Base-by-base conservation (phyloP, 805 yeast genomes). In the Saccharomyces eubayanus region DNA sequence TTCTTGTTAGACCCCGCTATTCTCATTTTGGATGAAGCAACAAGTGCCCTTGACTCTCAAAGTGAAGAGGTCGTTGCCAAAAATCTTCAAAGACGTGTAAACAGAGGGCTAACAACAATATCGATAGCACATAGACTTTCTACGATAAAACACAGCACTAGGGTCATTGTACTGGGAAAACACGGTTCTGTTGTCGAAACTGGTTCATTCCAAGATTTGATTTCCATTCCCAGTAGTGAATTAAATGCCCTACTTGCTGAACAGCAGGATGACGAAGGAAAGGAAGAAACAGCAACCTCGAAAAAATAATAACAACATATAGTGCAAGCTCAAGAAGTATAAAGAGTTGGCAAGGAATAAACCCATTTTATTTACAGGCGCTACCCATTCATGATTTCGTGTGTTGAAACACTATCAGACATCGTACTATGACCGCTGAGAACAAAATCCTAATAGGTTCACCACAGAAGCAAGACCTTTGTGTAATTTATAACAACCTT, bases 81-180 rank as follows among this genome's bases (percentile, higher is more conserved):
- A 50, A 89, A 95, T 8, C 72, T 92, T 56, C 66, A 74, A 30
- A 68, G 76, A 49, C 75, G 94, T 56, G 76, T 79, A 57, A 63
- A 68, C 28, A 75, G 81, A 24, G 82, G 84, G 14, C 71, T 80
- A 40, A 90, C 97, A 1, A 82, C 91, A 1, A 86, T 92, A 45
- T 86, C 94, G 47, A 90, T 92, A 62, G 97, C 97, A 0, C 98
- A 92, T 68, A 77, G 97, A 62, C 76, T 91, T 52, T 84, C 94
- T 12, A 92, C 98, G 0, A 92, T 92, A 55, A 82, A 83, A 61
- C 82, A 89, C 70, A 85, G 95, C 61, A 84, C 89, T 41, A 77
- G 89, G 59, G 84, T 91, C 11, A 78, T 92, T 51, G 97, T 92
- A 2, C 73, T 92, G 49, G 87, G 84, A 20, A 75, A 78, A 31